Evolutionary conservation across 2,329 filamentous ascomycete species (phyloP).

Genomic region (Epicoccum sorghinum): DNA sequence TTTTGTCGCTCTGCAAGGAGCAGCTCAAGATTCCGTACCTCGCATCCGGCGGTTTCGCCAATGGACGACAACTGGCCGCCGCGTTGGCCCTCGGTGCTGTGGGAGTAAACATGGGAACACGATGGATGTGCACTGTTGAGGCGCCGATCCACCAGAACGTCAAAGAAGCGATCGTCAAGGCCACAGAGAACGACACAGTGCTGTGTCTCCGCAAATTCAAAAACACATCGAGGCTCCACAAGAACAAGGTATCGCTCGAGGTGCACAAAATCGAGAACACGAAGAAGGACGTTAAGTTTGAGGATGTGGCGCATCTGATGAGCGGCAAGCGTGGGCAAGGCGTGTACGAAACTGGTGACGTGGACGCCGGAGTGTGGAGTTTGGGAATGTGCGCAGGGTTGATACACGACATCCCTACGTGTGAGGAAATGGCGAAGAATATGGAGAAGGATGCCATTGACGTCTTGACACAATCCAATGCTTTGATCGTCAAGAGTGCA

Average conservation of each 20-base stretch:
- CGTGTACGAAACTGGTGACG: constrained; percentile 36
- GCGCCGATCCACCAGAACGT: constrained; percentile 34
- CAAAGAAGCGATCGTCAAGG: constrained; percentile 34
- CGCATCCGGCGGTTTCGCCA: constrained; percentile 36
- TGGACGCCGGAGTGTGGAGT: constrained; percentile 56
- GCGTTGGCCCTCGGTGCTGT: constrained; percentile 33
- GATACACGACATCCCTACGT: constrained; percentile 57
- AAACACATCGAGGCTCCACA: constrained; percentile 34
- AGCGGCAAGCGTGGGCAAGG: constrained; percentile 34
- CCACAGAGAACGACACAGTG: constrained; percentile 32
- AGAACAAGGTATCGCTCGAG: constrained; percentile 34
- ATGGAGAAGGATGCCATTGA: constrained; percentile 38
- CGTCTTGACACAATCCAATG: constrained; percentile 26
- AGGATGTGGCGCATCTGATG: constrained; percentile 38
- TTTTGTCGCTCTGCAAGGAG: constrained; percentile 31
- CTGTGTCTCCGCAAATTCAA: constrained; percentile 35
- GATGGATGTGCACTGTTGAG: constrained; percentile 38
- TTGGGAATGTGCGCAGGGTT: constrained; percentile 91
- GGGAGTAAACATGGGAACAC: constrained; percentile 38
- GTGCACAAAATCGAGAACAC: constrained; percentile 34
- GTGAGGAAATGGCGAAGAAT: constrained; percentile 39
- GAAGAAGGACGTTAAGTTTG: constrained; percentile 34
- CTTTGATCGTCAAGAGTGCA: constrained; percentile 22
- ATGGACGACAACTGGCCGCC: constrained; percentile 33
- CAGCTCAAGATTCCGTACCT: constrained; percentile 38